Percentiles rank a stretch among this genome's conserved stretches.
These are phyloP conservation scores for Neurospora sp. DNA, from an alignment of 495 filamentous ascomycete species.

Conservation along the genomic window DNA sequence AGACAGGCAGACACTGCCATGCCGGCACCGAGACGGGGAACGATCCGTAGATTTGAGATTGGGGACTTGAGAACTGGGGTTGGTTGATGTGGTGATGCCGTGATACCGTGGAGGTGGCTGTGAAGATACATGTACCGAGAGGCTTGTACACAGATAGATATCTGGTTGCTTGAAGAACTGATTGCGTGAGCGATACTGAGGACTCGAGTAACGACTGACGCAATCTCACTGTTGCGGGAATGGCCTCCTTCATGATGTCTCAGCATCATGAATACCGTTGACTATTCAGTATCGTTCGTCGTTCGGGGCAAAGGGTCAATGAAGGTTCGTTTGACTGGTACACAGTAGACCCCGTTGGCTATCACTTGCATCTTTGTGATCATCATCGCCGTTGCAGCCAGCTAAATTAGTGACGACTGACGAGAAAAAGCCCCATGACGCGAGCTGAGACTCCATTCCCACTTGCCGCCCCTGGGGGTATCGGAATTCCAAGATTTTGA, in stretches of 20 bases:
- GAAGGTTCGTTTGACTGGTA: neutral
- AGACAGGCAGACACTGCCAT: neutral
- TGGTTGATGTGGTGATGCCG: neutral
- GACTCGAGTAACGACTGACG: neutral
- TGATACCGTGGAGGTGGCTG: neutral
- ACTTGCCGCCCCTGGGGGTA: neutral
- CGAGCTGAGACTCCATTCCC: neutral
- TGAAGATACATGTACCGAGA: neutral
- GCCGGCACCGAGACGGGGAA: neutral
- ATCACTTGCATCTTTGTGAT: neutral
- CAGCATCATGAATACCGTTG: neutral
- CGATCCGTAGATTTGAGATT: neutral
- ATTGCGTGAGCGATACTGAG: neutral
- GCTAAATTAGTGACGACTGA: neutral
- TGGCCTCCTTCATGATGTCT: neutral
- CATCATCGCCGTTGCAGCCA: neutral
- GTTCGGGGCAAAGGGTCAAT: neutral
- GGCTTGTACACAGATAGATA: neutral
- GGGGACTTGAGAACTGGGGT: neutral
- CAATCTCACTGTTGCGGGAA: neutral
- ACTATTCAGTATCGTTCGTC: neutral
- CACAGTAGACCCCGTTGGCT: neutral
- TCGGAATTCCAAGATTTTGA: neutral
- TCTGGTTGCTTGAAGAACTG: no score
- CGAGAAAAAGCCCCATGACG: neutral